phyloP scores from a whole-genome alignment of 495 filamentous ascomycete genomes.

The Penicillium macrosclerotiorum region DNA sequence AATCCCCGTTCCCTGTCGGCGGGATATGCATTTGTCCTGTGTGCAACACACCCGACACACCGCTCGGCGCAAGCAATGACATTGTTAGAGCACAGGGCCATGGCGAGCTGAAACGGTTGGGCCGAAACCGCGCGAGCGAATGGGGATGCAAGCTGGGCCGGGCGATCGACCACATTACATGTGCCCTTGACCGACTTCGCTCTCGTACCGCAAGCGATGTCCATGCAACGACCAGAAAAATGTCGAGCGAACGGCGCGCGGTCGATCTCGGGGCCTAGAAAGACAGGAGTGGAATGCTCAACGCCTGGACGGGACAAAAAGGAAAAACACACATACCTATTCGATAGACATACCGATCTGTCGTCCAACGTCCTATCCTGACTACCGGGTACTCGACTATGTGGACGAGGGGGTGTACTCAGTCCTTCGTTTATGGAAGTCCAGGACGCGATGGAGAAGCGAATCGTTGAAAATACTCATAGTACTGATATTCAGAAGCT shows the following conservation, averaged over 20 bases:
- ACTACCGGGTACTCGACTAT: no score
- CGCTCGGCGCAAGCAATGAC: not conserved
- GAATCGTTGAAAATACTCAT: no score
- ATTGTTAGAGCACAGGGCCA: not conserved
- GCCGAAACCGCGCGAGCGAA: not conserved
- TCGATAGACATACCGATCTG: no score
- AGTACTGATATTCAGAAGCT: no score
- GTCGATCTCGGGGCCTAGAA: not conserved
- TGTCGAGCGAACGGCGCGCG: no score
- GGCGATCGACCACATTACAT: conserved; percentile 2
- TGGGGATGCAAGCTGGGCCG: not conserved
- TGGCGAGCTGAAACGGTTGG: conserved; percentile 1
- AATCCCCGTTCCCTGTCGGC: no score
- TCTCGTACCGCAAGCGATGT: not conserved
- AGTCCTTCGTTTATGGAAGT: no score
- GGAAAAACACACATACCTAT: not conserved
- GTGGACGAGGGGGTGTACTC: no score
- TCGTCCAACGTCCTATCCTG: no score
- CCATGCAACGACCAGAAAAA: not conserved
- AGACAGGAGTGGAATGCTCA: not conserved
- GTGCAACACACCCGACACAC: not conserved
- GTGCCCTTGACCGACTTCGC: conserved; percentile 11
- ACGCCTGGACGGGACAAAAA: not conserved
- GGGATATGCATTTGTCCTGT: no score
- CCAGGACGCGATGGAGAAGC: no score